phyloP scores from a whole-genome alignment of 2,329 filamentous ascomycete species.

The Fusarium lyarnte region DNA sequence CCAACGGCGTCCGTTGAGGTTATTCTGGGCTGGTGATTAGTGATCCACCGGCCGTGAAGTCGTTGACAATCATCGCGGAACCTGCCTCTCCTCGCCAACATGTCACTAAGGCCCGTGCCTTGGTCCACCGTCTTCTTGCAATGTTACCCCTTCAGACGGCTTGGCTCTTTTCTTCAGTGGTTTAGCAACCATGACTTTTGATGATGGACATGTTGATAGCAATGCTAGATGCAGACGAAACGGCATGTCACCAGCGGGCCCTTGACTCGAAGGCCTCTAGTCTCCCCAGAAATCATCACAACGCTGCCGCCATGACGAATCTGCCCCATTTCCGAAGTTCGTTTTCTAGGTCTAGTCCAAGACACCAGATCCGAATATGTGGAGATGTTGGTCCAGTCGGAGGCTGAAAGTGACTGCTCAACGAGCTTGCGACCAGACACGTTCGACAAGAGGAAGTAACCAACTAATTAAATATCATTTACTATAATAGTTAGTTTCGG shows the following conservation, averaged over 20 bases:
- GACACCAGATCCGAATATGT: background rate
- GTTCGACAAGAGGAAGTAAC: no score
- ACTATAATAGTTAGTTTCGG: background rate
- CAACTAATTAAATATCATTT: background rate
- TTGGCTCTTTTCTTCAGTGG: no score
- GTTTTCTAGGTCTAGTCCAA: background rate
- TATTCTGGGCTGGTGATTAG: background rate
- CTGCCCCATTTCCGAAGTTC: background rate
- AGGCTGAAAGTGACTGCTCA: background rate
- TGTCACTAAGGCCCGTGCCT: background rate
- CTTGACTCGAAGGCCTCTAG: background rate
- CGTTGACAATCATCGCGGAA: background rate
- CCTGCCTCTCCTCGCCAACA: background rate
- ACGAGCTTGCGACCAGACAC: no score
- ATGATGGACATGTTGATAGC: no score
- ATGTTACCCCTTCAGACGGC: no score
- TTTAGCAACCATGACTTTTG: no score
- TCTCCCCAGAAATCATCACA: background rate
- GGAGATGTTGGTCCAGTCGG: background rate
- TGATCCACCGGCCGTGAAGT: background rate
- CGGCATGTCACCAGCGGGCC: background rate
- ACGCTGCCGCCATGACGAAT: background rate
- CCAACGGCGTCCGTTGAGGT: background rate
- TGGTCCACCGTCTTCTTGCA: background rate
- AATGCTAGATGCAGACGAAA: background rate